Evolutionary conservation across 2,329 filamentous ascomycete genomes (phyloP).

Genomic region (Cylindrodendrum hubeiense): DNA sequence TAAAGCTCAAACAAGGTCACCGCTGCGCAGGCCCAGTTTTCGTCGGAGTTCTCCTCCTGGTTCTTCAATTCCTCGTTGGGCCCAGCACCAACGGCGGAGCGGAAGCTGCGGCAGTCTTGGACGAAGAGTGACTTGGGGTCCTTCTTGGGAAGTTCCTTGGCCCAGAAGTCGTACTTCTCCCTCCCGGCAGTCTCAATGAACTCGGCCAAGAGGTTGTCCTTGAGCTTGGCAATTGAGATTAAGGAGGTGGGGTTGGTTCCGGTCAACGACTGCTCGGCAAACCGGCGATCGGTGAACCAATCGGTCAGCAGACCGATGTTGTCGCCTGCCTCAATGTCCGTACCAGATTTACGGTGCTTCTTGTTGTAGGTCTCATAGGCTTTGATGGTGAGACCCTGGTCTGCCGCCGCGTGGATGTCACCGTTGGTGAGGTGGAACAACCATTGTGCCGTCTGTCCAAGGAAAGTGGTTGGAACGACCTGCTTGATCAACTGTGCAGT

Average conservation of each 20-base stretch:
- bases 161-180: slow-evolving; percentile 49
- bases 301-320: slow-evolving; percentile 52
- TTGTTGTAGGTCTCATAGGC: slow-evolving; percentile 51
- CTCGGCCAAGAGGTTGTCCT: slow-evolving; percentile 46
- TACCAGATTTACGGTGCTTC: slow-evolving; percentile 49
- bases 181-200: slow-evolving; percentile 51
- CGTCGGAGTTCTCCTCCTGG: slow-evolving; percentile 43
- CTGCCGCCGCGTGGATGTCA: slow-evolving; percentile 42
- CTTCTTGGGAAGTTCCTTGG: slow-evolving; percentile 42
- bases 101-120: slow-evolving; percentile 59
- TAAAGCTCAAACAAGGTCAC: slow-evolving; percentile 59
- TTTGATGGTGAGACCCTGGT: slow-evolving; percentile 47
- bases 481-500: slow-evolving; percentile 48
- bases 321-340: slow-evolving; percentile 49
- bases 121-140: slow-evolving; percentile 52
- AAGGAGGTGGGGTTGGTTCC: slow-evolving; percentile 60
- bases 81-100: slow-evolving; percentile 49
- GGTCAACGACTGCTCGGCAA: slow-evolving; percentile 59
- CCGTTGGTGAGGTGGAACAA: slow-evolving; percentile 42
- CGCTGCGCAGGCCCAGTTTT: slow-evolving; percentile 54
- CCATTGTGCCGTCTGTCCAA: slow-evolving; percentile 48
- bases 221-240: slow-evolving; percentile 57
- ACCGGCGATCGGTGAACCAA: slow-evolving; percentile 58
- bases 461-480: slow-evolving; percentile 48
- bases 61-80: slow-evolving; percentile 43